A percentile compares a stretch with the other conserved stretches of the same genome.
phyloP scores from a whole-genome alignment of 2,329 filamentous ascomycete species.

The Pestalotiopsis sp. region DNA sequence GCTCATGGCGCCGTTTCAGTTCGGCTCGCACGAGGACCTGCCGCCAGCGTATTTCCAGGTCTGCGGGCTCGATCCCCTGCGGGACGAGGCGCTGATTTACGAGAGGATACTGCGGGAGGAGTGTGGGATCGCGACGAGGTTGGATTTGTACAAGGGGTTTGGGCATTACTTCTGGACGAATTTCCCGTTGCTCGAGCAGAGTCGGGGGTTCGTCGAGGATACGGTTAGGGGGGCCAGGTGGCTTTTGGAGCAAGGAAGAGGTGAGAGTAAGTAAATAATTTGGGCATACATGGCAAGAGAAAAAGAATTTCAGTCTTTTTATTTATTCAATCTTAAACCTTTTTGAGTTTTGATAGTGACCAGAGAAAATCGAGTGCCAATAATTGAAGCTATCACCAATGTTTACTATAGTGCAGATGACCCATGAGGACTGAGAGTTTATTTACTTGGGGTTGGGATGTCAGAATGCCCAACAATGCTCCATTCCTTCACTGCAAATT shows the following conservation, averaged over 20 bases:
- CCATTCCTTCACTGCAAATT: not conserved
- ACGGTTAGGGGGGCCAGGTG: constrained; percentile 24
- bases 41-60: constrained; percentile 51
- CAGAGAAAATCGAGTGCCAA: too few relatives aligned
- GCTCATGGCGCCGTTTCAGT: constrained; percentile 21
- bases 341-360: too few relatives aligned
- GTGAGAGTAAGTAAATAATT: not conserved
- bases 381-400: too few relatives aligned
- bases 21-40: constrained; percentile 30
- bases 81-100: constrained; percentile 55
- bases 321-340: too few relatives aligned
- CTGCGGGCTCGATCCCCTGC: constrained; percentile 47
- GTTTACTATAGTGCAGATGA: too few relatives aligned
- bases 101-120: constrained; percentile 46
- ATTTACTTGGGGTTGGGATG: too few relatives aligned
- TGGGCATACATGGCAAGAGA: not conserved
- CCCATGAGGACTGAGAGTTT: too few relatives aligned
- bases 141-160: constrained; percentile 34
- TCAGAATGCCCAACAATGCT: too few relatives aligned
- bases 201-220: constrained; percentile 26
- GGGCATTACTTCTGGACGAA: constrained; percentile 30
- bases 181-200: constrained; percentile 22
- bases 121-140: constrained; percentile 38
- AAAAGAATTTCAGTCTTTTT: not conserved
- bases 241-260: constrained; percentile 20